A percentile compares a stretch with the other conserved stretches of the same genome.
phyloP scores from a whole-genome alignment of 352 stramenopile species.

The Globisporangium iwayamae region DNA sequence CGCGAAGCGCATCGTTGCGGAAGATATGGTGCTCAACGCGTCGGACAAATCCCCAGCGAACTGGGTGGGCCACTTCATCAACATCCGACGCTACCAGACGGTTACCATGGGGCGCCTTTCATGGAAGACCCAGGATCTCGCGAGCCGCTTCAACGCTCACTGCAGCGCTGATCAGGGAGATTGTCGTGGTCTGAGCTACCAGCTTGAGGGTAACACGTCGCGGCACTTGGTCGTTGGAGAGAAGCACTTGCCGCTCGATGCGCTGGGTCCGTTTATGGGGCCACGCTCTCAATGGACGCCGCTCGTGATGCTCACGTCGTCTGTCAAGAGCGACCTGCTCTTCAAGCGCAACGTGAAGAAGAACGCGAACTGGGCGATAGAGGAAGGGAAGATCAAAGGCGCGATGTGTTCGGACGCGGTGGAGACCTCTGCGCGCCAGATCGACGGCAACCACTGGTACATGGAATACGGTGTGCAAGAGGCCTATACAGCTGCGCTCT shows the following conservation, averaged over 20 bases:
- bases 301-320: conserved; percentile 32
- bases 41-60: neutral
- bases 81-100: conserved; percentile 40
- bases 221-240: conserved; percentile 37
- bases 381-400: conserved; percentile 9
- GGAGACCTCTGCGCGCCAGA: conserved; percentile 30
- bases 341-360: conserved; percentile 26
- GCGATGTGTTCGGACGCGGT: conserved; percentile 33
- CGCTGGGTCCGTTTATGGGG: conserved; percentile 34
- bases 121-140: conserved; percentile 36
- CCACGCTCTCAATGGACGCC: conserved; percentile 36
- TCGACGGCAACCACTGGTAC: conserved; percentile 42
- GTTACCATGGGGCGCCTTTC: conserved; percentile 39
- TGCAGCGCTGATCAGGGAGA: conserved; percentile 17
- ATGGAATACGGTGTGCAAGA: conserved; percentile 45
- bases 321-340: conserved; percentile 32
- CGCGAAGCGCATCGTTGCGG: conserved; percentile 33
- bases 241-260: conserved; percentile 27
- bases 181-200: conserved; percentile 38
- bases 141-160: conserved; percentile 32
- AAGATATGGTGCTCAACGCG: conserved; percentile 24
- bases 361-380: conserved; percentile 22
- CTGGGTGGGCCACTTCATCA: conserved; percentile 25
- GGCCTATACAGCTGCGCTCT: conserved; percentile 42
- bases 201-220: conserved; percentile 19